Conservation (phyloP, 2,329 filamentous ascomycete species). For the Calonectria pauciramosa region DNA sequence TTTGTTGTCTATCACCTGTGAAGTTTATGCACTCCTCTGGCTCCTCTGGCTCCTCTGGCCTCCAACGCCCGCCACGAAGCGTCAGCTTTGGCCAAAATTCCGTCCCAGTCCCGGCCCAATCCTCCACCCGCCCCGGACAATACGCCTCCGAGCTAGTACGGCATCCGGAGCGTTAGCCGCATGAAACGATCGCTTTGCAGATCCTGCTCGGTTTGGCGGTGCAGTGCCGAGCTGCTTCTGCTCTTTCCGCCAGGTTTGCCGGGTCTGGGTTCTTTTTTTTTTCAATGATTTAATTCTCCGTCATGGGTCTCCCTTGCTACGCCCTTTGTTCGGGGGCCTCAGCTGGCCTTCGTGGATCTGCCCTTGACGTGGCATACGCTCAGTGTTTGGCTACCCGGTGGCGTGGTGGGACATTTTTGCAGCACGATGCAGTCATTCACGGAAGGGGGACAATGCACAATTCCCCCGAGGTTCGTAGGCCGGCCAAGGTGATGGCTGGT, state of each 20-base stretch:
- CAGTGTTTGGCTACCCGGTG: neutral
- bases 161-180: constrained; percentile 9
- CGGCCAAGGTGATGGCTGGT: neutral
- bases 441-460: constrained; percentile 1
- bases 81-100: neutral
- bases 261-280: neutral
- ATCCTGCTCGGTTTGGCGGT: constrained; percentile 4
- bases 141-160: constrained; percentile 12
- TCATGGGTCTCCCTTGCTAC: constrained; percentile 5
- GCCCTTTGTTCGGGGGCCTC: neutral
- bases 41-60: neutral
- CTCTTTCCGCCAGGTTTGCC: neutral
- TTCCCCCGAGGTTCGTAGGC: neutral
- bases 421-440: neutral
- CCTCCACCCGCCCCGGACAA: neutral
- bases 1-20: neutral
- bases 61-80: neutral
- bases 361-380: constrained; percentile 4
- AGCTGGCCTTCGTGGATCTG: neutral
- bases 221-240: neutral
- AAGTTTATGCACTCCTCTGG: neutral
- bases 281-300: neutral
- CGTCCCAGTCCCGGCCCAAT: neutral
- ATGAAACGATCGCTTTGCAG: constrained; percentile 14
- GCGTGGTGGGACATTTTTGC: constrained; percentile 1